phyloP scores from a whole-genome alignment of 352 stramenopile genomes.

The Globisporangium lucens region DNA sequence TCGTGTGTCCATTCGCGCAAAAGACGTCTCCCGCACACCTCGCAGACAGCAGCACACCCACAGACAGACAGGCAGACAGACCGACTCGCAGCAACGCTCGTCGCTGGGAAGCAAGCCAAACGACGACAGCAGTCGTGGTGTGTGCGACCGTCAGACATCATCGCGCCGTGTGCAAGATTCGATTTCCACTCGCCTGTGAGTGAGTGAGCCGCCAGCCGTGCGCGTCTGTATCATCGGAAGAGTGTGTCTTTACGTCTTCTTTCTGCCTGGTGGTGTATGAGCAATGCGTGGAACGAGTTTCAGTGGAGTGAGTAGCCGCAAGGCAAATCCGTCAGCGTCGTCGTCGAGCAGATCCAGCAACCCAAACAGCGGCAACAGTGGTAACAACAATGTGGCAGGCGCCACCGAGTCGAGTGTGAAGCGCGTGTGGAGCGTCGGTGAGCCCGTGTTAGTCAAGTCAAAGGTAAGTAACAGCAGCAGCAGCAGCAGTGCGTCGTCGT shows the following conservation, averaged over 20 bases:
- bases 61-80: not conserved
- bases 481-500: not conserved
- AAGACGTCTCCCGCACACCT: not conserved
- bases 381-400: not conserved
- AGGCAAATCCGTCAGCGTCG: conserved; percentile 12
- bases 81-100: not conserved
- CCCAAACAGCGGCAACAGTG: not conserved
- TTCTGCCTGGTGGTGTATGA: not conserved
- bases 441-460: conserved; percentile 28
- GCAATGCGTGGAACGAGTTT: conserved; percentile 9
- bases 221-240: conserved; percentile 10
- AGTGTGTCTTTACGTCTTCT: not conserved
- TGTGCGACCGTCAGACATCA: not conserved
- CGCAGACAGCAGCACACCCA: not conserved
- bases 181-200: not conserved
- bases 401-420: not conserved
- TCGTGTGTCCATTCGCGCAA: conserved; percentile 7
- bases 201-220: not conserved
- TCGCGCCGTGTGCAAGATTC: not conserved
- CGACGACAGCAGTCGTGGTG: not conserved
- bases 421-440: conserved; percentile 22
- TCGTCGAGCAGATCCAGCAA: conserved; percentile 4
- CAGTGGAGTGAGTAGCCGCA: conserved; percentile 8
- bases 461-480: conserved; percentile 2
- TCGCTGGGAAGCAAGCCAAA: not conserved